These are phyloP conservation scores for Sarcomyxa edulis DNA, from an alignment of 768 basidiomycete genomes.

Conservation along the genomic window DNA sequence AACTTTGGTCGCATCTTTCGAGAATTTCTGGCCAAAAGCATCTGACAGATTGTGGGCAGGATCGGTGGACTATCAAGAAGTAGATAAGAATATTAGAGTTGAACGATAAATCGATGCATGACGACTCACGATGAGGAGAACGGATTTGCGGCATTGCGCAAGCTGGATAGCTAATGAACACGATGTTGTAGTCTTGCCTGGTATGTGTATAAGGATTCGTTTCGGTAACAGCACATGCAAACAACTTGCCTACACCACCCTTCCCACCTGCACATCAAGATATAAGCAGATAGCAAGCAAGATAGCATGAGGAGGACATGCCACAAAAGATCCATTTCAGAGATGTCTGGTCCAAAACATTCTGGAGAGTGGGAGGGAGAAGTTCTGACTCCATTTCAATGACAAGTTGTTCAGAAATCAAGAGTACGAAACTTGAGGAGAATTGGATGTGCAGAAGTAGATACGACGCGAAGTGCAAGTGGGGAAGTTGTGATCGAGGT, in stretches of 20 bases:
- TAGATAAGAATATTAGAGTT: not conserved
- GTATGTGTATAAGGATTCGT: constrained; percentile 1
- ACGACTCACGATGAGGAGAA: constrained; percentile 83
- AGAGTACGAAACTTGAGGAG: not conserved
- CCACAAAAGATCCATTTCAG: constrained; percentile 99
- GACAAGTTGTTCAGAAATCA: not conserved
- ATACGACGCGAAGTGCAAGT: no score
- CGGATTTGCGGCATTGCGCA: constrained; percentile 86
- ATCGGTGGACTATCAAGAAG: constrained; percentile 76
- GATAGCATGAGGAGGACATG: constrained; percentile 29
- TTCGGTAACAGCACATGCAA: not conserved
- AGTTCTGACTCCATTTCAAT: constrained; percentile 53
- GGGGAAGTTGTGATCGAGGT: no score
- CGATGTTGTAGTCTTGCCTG: constrained; percentile 97
- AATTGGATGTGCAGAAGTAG: constrained; percentile 7
- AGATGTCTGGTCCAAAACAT: constrained; percentile 87
- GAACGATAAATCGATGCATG: not conserved
- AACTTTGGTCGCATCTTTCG: constrained; percentile 96
- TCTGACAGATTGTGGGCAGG: constrained; percentile 99
- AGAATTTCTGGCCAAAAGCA: constrained; percentile 98
- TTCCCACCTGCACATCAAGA: constrained; percentile 70
- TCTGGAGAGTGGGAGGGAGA: constrained; percentile 85
- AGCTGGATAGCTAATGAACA: constrained; percentile 98
- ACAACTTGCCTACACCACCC: constrained; percentile 88
- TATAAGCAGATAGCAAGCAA: not conserved